These are phyloP conservation scores for Malus sieversii DNA, from an alignment of 306 rosid species.

Conservation along the genomic window DNA sequence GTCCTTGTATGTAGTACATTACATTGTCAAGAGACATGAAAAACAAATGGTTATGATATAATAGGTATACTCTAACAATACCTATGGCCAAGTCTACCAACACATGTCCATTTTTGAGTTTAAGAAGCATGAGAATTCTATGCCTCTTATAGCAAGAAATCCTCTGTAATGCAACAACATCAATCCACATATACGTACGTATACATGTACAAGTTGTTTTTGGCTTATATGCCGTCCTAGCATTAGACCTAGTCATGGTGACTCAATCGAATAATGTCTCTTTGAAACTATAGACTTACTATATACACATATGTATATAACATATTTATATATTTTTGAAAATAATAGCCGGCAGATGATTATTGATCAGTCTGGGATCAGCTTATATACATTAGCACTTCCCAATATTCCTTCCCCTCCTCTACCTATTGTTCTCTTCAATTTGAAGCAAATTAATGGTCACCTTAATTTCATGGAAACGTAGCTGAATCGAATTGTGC, in stretches of 20 bases:
- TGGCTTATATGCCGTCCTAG: slow-evolving; percentile 25
- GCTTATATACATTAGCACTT: neutral
- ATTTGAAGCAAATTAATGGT: neutral
- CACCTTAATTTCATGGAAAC: neutral
- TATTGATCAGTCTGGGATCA: neutral
- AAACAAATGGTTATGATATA: no score
- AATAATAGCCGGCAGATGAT: slow-evolving; percentile 10
- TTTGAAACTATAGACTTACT: neutral
- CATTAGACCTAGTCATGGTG: slow-evolving; percentile 13
- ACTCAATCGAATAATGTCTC: neutral
- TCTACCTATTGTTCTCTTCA: neutral
- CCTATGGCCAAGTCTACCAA: neutral
- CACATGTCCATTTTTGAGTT: neutral
- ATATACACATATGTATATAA: neutral
- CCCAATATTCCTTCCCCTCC: neutral
- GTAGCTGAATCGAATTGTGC: neutral
- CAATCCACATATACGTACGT: neutral
- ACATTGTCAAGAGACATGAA: no score
- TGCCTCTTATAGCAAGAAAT: neutral
- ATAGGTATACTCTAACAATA: neutral
- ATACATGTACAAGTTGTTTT: neutral
- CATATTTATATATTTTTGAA: neutral
- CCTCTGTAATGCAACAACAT: neutral
- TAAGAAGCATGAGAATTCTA: neutral
- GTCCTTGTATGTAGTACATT: no score